Evolutionary conservation across 1,139 yeast genomes (phyloP).

Genomic region (Sugiyamaella paludigena): DNA sequence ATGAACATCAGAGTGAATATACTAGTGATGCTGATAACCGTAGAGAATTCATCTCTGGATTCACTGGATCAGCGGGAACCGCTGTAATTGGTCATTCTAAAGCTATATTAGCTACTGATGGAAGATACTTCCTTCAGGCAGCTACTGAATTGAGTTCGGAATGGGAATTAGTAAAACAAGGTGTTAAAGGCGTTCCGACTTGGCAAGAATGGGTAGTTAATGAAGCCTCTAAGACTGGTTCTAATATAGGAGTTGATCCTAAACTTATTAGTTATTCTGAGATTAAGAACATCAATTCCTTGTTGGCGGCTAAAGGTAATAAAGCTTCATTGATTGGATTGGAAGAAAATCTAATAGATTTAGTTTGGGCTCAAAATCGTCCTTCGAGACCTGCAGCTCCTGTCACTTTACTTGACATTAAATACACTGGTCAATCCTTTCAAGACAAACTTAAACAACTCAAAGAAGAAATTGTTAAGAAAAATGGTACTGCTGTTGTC

Average conservation of each 20-base stretch:
- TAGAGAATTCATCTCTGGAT: conserved; percentile 74
- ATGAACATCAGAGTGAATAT: conserved; percentile 91
- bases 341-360: conserved; percentile 67
- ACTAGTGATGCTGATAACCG: conserved; percentile 78
- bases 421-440: conserved; percentile 45
- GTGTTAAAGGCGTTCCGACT: conserved; percentile 65
- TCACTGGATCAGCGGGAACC: conserved; percentile 93
- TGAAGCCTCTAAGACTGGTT: conserved; percentile 35
- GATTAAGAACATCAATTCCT: conserved; percentile 39
- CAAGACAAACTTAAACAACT: conserved; percentile 47
- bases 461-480: conserved; percentile 43
- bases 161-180: conserved; percentile 84
- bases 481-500: conserved; percentile 49
- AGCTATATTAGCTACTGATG: conserved; percentile 89
- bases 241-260: conserved; percentile 61
- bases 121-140: conserved; percentile 92
- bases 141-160: conserved; percentile 74
- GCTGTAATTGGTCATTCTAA: conserved; percentile 76
- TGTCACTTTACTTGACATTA: conserved; percentile 32
- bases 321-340: conserved; percentile 58
- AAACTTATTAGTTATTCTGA: conserved; percentile 57
- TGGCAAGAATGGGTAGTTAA: conserved; percentile 85
- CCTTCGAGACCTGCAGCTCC: conserved; percentile 39
- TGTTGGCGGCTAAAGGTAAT: conserved; percentile 30
- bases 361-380: conserved; percentile 60